Evolutionary conservation across 2,329 filamentous ascomycete genomes (phyloP), one percentile per base, ranked within the genome.

Genomic region (Oidium heveae): DNA sequence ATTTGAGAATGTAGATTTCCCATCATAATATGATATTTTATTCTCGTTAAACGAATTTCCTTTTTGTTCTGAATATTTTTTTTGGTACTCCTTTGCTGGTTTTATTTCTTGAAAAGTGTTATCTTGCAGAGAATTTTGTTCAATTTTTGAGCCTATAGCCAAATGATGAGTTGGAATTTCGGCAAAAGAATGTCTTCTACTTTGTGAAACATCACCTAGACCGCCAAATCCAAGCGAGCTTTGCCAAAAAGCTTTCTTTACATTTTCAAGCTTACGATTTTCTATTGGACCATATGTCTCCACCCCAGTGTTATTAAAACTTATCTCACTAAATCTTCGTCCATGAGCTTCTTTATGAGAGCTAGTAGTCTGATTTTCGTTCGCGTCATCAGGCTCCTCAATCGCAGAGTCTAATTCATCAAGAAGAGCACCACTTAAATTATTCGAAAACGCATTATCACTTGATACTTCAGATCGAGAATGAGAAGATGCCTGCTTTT

Each of bases 141-240:
- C 6, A 66, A 51, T 70, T 65, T 60, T 56, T 32, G 77, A 80
- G 60, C 75, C 74, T 58, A 81, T 75, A 2, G 78, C 81, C 1
- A 72, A 74, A 59, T 82, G 78, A 15, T 79, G 72, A 28, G 76
- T 79, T 32, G 75, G 77, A 62, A 81, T 73, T 61, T 80, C 80
- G 53, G 79, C 85, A 63, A 91, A 86, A 1, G 85, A 89, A 66
- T 89, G 85, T 32, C 85, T 78, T 56, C 85, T 76, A 61, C 83
- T 86, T 62, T 87, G 82, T 13, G 80, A 77, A 33, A 78, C 71
- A 57, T 84, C 80, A 4, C 71, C 72, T 24, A 76, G 59, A 16
- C 74, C 72, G 47, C 75, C 74, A 63, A 84, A 83, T 1, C 76
- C 79, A n/a, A 80, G 72, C 6, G 79, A 79, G 60, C 75, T 82